Evolutionary conservation across 352 stramenopile genomes (phyloP).

Genomic region (Aphanomyces euteiches): DNA sequence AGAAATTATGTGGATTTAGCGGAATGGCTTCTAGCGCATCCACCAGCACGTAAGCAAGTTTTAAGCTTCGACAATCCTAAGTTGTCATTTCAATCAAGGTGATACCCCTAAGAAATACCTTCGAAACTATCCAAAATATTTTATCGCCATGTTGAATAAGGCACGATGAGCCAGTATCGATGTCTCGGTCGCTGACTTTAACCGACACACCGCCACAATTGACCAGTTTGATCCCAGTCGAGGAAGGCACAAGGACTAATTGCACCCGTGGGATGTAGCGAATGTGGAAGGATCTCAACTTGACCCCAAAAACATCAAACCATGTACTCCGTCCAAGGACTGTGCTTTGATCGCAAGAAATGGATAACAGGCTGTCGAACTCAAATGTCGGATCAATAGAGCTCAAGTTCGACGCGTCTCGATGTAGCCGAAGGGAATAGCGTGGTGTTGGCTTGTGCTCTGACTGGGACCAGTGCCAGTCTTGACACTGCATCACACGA

Average conservation of each 20-base stretch:
- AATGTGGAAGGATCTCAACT: slow-evolving; percentile 1
- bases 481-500: not conserved
- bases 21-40: not conserved
- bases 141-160: slow-evolving; percentile 2
- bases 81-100: no score
- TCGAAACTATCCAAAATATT: not conserved
- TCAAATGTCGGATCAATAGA: not conserved
- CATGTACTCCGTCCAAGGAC: not conserved
- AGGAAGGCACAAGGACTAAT: not conserved
- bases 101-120: not conserved
- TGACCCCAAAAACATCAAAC: slow-evolving; percentile 1
- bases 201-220: not conserved
- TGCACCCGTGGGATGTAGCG: slow-evolving; percentile 1
- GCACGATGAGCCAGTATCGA: not conserved
- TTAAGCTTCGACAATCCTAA: no score
- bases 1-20: no score
- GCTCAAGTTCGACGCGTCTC: not conserved
- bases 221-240: slow-evolving; percentile 1
- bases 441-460: not conserved
- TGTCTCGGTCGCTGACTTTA: not conserved
- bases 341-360: not conserved
- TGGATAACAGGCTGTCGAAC: not conserved
- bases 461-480: not conserved
- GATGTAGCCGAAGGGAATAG: not conserved
- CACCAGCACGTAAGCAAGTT: not conserved